Evolutionary conservation across 2,329 filamentous ascomycete genomes (phyloP).

Genomic region (Exophiala calicioides): DNA sequence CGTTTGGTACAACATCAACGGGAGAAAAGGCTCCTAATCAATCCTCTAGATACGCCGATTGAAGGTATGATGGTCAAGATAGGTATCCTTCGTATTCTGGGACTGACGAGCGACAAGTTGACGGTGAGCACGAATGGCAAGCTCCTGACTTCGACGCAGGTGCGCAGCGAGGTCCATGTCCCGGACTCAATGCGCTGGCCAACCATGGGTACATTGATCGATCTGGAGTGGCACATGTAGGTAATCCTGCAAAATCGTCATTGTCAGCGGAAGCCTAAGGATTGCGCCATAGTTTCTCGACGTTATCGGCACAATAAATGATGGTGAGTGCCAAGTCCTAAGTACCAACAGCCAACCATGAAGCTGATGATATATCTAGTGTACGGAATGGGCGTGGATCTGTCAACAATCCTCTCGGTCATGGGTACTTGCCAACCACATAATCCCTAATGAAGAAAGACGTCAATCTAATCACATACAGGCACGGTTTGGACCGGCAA

Average conservation of each 20-base stretch:
- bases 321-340: constrained; percentile 30
- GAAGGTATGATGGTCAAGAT: constrained; percentile 30
- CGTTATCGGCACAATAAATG: constrained; percentile 39
- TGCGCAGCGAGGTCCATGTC: constrained; percentile 45
- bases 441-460: neutral
- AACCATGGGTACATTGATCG: constrained; percentile 48
- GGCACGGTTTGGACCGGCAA: constrained; percentile 53
- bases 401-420: constrained; percentile 45
- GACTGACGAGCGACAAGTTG: constrained; percentile 31
- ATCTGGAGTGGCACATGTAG: constrained; percentile 36
- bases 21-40: constrained; percentile 33
- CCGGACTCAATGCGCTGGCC: constrained; percentile 46
- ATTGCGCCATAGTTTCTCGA: constrained; percentile 34
- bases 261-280: neutral
- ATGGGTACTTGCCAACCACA: constrained; percentile 40
- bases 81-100: neutral
- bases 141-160: constrained; percentile 38
- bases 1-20: constrained; percentile 12
- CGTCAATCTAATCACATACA: constrained; percentile 1
- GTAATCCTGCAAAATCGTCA: neutral
- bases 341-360: neutral
- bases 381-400: constrained; percentile 51
- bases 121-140: constrained; percentile 39
- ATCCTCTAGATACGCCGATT: constrained; percentile 31
- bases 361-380: constrained; percentile 35